phyloP scores from a whole-genome alignment of 768 basidiomycete species.

The Tulasnella sp. region DNA sequence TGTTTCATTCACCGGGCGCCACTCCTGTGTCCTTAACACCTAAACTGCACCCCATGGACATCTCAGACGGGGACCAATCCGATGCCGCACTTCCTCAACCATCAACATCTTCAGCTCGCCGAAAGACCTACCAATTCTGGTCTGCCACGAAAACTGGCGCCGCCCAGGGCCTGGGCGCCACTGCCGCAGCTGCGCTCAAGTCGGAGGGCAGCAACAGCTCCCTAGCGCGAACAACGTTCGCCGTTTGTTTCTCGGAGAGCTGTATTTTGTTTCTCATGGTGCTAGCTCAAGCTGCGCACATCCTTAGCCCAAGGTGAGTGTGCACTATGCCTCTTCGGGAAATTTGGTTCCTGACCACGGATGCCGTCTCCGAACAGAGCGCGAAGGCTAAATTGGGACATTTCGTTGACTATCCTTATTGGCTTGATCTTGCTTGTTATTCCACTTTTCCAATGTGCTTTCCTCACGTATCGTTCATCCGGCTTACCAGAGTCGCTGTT shows the following conservation, averaged over 20 bases:
- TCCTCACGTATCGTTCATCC: constrained; percentile 32
- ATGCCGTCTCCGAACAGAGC: constrained; percentile 40
- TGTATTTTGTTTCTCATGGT: constrained; percentile 67
- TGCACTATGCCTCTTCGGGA: not conserved
- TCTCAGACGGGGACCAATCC: constrained; percentile 19
- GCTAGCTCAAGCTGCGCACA: constrained; percentile 60
- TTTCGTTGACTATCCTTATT: constrained; percentile 61
- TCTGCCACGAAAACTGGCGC: constrained; percentile 40
- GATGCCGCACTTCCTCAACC: constrained; percentile 30
- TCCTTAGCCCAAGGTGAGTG: constrained; percentile 55
- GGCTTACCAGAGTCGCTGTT: not conserved
- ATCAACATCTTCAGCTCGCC: constrained; percentile 36
- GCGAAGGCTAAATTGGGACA: constrained; percentile 62
- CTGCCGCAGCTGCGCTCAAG: constrained; percentile 23
- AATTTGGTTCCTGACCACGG: not conserved
- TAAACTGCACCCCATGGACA: not conserved
- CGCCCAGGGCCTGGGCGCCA: constrained; percentile 36
- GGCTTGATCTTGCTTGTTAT: constrained; percentile 59
- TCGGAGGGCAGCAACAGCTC: constrained; percentile 41
- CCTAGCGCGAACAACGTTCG: constrained; percentile 58
- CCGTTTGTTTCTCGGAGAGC: constrained; percentile 69
- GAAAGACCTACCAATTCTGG: constrained; percentile 10
- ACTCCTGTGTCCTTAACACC: not conserved
- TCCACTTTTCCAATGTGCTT: constrained; percentile 46
- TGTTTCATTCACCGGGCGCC: too few species aligned